Percentiles rank a stretch among this genome's conserved stretches.
These are phyloP conservation scores for Fonsecaea erecta DNA, from an alignment of 2,329 filamentous ascomycete genomes.

Conservation along the genomic window DNA sequence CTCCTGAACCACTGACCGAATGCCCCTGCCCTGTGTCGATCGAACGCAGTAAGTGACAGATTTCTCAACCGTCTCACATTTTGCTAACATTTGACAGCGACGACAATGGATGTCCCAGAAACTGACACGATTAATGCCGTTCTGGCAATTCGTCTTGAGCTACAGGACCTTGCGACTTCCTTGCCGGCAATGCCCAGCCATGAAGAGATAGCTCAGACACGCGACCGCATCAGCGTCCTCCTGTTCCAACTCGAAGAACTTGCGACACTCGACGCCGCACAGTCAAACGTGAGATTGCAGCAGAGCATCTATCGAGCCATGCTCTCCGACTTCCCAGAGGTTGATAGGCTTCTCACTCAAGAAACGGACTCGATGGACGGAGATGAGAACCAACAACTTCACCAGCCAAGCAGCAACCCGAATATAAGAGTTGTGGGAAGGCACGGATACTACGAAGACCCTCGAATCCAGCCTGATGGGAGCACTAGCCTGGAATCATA, in stretches of 20 bases:
- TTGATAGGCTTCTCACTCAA: slow-evolving; percentile 11
- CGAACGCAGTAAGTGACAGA: not conserved
- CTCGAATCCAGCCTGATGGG: slow-evolving; percentile 10
- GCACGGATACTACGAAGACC: slow-evolving; percentile 21
- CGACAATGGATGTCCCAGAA: not conserved
- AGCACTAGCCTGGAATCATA: slow-evolving; percentile 15
- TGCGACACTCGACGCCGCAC: not conserved
- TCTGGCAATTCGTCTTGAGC: slow-evolving; percentile 2
- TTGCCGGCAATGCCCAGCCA: not conserved
- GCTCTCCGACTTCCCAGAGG: slow-evolving; percentile 19
- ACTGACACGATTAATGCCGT: not conserved
- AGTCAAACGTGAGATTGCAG: slow-evolving; percentile 15
- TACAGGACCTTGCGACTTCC: slow-evolving; percentile 5
- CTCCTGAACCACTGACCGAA: not conserved
- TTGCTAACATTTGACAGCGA: not conserved
- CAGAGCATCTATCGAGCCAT: slow-evolving; percentile 25
- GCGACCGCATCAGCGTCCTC: slow-evolving; percentile 5
- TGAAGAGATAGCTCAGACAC: not conserved
- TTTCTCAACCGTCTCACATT: not conserved
- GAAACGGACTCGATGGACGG: not conserved
- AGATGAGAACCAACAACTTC: not conserved
- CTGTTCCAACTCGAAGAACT: slow-evolving; percentile 13
- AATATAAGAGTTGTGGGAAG: slow-evolving; percentile 1
- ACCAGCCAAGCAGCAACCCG: not conserved
- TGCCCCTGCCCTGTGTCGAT: not conserved